phyloP scores from a whole-genome alignment of 2,329 filamentous ascomycete species.

The Beauveria sp. region DNA sequence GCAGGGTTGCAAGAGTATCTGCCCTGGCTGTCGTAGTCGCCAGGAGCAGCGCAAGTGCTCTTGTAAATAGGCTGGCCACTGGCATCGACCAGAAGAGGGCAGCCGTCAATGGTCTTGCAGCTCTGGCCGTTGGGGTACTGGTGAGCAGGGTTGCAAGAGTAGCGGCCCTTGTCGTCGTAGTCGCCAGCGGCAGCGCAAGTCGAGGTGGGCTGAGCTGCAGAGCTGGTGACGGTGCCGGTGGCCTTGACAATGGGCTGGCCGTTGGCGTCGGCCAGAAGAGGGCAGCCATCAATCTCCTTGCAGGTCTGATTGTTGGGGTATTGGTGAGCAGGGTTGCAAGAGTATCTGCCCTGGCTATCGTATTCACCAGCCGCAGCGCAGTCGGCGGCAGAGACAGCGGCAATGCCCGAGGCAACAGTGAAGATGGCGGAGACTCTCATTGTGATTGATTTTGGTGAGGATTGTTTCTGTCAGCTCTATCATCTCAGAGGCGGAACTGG shows the following conservation, averaged over 20 bases:
- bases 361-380: slow-evolving; percentile 11
- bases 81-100: background rate
- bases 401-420: background rate
- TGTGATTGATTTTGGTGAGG: background rate
- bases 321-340: slow-evolving; percentile 17
- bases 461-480: background rate
- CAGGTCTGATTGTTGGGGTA: slow-evolving; percentile 17
- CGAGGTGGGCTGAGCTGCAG: background rate
- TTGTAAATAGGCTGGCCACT: background rate
- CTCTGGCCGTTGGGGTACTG: slow-evolving; percentile 16
- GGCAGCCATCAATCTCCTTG: slow-evolving; percentile 14
- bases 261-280: slow-evolving; percentile 6
- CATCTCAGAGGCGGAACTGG: background rate
- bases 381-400: slow-evolving; percentile 5
- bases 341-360: slow-evolving; percentile 15
- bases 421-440: slow-evolving; percentile 1
- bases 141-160: slow-evolving; percentile 18
- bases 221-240: background rate
- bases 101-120: slow-evolving; percentile 10
- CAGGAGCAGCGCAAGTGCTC: slow-evolving; percentile 8
- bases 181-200: slow-evolving; percentile 10
- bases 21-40: slow-evolving; percentile 11
- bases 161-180: slow-evolving; percentile 13
- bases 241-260: slow-evolving; percentile 4
- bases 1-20: slow-evolving; percentile 18